phyloP scores from a whole-genome alignment of 2,329 filamentous ascomycete species.

The Colletotrichum cuscutae region DNA sequence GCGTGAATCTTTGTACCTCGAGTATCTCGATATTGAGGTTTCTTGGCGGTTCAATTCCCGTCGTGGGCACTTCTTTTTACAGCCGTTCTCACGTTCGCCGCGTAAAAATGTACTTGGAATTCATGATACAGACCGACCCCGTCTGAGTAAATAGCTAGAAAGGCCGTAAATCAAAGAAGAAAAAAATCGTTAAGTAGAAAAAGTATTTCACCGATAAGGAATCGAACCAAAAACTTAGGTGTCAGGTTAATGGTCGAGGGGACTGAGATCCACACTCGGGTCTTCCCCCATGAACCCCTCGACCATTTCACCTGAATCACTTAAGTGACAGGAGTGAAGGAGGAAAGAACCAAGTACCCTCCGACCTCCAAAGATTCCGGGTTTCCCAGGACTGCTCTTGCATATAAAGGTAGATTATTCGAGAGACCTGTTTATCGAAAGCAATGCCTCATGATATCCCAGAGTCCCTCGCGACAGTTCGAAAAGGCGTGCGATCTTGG shows the following conservation, averaged over 20 bases:
- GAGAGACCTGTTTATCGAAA: neutral
- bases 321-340: too few relatives aligned
- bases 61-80: neutral
- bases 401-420: neutral
- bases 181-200: too few relatives aligned
- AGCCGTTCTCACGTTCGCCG: neutral
- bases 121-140: neutral
- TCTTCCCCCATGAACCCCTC: too few relatives aligned
- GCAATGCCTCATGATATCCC: neutral
- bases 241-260: too few relatives aligned
- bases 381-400: neutral
- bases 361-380: too few relatives aligned
- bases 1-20: neutral
- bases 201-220: too few relatives aligned
- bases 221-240: too few relatives aligned
- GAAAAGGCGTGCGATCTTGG: neutral
- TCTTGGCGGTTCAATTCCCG: neutral
- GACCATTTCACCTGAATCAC: too few relatives aligned
- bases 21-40: neutral
- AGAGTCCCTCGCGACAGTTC: neutral
- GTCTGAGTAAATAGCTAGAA: neutral
- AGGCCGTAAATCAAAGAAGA: too few relatives aligned
- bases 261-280: too few relatives aligned
- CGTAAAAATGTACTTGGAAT: neutral
- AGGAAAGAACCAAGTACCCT: too few relatives aligned